These are phyloP conservation scores for Hypoxylon sp. DNA, from an alignment of 2,329 filamentous ascomycete genomes.

Conservation along the genomic window DNA sequence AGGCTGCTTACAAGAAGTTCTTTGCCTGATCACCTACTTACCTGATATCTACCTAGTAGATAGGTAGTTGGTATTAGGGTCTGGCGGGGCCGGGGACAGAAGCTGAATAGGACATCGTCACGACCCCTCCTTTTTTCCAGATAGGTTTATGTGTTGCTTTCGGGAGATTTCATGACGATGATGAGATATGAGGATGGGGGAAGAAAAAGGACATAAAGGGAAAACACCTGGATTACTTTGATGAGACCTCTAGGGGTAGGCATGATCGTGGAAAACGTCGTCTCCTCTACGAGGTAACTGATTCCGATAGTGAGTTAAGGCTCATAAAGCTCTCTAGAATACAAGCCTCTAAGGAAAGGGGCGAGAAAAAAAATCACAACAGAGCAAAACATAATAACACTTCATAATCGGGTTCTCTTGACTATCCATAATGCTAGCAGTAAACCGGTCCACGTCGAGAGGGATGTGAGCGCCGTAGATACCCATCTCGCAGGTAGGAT, in stretches of 20 bases:
- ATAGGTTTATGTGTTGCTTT: too few species aligned
- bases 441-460: neutral
- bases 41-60: neutral
- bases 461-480: neutral
- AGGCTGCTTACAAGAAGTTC: constrained; percentile 91
- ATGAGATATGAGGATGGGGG: too few species aligned
- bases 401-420: neutral
- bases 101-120: too few species aligned
- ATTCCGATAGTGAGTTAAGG: too few species aligned
- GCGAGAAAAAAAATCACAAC: neutral
- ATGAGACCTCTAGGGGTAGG: too few species aligned
- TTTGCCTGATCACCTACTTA: constrained; percentile 57
- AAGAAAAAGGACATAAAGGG: too few species aligned
- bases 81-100: too few species aligned
- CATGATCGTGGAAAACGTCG: too few species aligned
- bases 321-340: neutral
- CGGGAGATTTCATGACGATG: too few species aligned
- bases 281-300: too few species aligned
- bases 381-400: neutral
- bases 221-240: too few species aligned
- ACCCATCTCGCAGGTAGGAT: neutral
- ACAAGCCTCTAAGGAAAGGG: neutral
- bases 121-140: too few species aligned
- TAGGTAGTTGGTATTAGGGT: neutral
- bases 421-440: neutral